A percentile compares a stretch with the other conserved stretches of the same genome.
Evolutionary conservation across 1,284 basidiomycete species (phyloP).

Genomic region (Grifola frondosa): DNA sequence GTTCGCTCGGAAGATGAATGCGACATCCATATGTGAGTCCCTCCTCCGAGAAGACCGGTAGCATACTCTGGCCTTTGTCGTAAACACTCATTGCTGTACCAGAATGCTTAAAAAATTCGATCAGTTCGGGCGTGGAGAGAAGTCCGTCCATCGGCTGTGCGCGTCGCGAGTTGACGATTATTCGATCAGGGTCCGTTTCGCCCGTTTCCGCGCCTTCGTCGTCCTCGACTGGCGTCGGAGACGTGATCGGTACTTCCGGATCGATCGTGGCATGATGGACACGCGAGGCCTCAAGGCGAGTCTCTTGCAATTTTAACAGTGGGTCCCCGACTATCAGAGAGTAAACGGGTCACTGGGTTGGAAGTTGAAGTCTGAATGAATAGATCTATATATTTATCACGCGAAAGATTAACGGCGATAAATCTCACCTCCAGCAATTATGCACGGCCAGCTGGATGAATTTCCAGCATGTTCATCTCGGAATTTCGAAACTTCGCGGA

Average conservation of each 20-base stretch:
- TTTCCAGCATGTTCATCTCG: conserved; percentile 42
- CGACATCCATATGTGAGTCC: conserved; percentile 51
- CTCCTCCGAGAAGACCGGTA: conserved; percentile 18
- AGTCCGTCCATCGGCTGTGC: conserved; percentile 71
- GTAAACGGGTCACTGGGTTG: conserved; percentile 83
- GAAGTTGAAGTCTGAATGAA: conserved; percentile 90
- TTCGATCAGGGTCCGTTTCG: conserved; percentile 63
- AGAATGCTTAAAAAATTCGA: conserved; percentile 45
- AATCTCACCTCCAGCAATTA: conserved; percentile 77
- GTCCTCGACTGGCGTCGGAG: conserved; percentile 36
- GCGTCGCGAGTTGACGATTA: conserved; percentile 76
- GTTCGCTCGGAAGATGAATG: conserved; percentile 37
- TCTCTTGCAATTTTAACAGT: conserved; percentile 53
- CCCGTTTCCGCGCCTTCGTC: conserved; percentile 36
- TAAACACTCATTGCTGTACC: conserved; percentile 52
- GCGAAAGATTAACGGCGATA: background rate
- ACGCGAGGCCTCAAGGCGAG: conserved; percentile 60
- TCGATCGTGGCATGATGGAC: conserved; percentile 85
- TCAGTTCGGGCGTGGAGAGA: conserved; percentile 62
- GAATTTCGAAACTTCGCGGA: conserved; percentile 66
- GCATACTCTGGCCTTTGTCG: conserved; percentile 44
- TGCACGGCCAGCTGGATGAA: conserved; percentile 66
- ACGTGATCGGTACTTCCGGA: conserved; percentile 43
- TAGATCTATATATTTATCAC: no score
- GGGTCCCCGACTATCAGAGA: conserved; percentile 69